These are phyloP conservation scores for Chlamydomonas urium DNA, from an alignment of 139 green algal species.

Conservation along the genomic window DNA sequence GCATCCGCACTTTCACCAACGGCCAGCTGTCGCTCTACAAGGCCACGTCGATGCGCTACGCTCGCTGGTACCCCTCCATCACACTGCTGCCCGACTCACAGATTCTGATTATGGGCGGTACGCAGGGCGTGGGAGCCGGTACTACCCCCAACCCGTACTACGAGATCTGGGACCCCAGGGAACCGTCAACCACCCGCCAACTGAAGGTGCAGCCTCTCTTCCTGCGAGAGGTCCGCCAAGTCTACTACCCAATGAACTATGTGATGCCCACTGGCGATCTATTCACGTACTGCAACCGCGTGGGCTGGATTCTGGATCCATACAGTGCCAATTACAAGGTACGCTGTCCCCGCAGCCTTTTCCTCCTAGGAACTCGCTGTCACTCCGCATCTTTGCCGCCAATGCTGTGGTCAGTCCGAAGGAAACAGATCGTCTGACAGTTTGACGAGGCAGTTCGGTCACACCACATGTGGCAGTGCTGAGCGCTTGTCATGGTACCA, in stretches of 20 bases:
- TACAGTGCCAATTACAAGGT: conserved; percentile 3
- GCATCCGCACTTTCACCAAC: conserved; percentile 14
- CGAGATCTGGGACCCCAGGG: conserved; percentile 15
- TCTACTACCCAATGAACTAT: conserved; percentile 36
- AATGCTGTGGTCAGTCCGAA: no score
- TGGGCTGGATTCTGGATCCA: conserved; percentile 20
- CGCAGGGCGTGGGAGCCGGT: conserved; percentile 26
- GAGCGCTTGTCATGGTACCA: no score
- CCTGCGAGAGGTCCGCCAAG: background rate
- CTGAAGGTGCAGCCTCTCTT: background rate
- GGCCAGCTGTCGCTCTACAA: conserved; percentile 6
- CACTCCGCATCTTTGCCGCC: no score
- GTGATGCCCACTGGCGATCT: conserved; percentile 23
- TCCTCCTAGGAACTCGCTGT: no score
- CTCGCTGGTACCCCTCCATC: conserved; percentile 27
- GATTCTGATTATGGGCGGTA: conserved; percentile 32
- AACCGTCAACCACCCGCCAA: background rate
- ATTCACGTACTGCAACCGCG: conserved; percentile 26
- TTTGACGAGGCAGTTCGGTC: no score
- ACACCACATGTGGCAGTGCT: no score
- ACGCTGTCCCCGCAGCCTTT: background rate
- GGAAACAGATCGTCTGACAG: no score
- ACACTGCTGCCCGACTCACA: conserved; percentile 22
- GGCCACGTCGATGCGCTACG: conserved; percentile 12
- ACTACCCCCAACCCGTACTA: conserved; percentile 16